Evolutionary conservation across 345 rosid genomes (phyloP), one percentile per base, ranked within the genome.

Genomic region (Raphanus raphanistrum): DNA sequence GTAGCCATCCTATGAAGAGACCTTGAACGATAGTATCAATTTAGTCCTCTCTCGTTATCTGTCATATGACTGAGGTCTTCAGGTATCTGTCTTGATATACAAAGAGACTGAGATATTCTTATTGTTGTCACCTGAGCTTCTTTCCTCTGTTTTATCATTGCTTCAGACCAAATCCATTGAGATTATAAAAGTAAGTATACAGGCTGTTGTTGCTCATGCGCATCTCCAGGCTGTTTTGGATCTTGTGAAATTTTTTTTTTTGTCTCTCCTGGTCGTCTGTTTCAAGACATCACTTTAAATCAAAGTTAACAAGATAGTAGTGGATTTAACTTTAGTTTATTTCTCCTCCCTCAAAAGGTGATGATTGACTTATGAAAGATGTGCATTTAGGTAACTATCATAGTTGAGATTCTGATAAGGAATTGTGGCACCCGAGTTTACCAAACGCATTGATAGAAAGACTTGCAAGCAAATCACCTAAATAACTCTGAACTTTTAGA

Each of bases 201-300:
- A 43, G 12, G 35, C 64, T 38, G 8, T 0, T 7, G 6, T 61
- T 16, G 15, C 16, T 43, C 52, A n/a, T n/a, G 9, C 68, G 60
- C n/a, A 50, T 67, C 57, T 35, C 58, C 85, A 94, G 97, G 96
- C 97, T 81, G 91, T 82, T 80, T 84, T 92, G 76, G 98, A 52
- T 71, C 92, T 95, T 55, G 85, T 85, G 60, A 90, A 94, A 90
- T 97, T 92, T 62, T 55, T 92, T 33, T 95, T 88, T 92, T 32
- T 32, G 0, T 76, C 85, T 90, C 21, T 89, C 86, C 3, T 90
- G 92, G 97, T 90, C 98, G 64, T 78, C 87, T 77, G 88, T 92
- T 63, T 89, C 98, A 1, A 88, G 98, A 84, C 82, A 90, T 32
- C 94, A 92, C 85, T 92, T 94, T 80, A 86, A 90, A 82, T 86